phyloP scores from a whole-genome alignment of 108 stramenopile genomes.

The Conticribra weissflogii region DNA sequence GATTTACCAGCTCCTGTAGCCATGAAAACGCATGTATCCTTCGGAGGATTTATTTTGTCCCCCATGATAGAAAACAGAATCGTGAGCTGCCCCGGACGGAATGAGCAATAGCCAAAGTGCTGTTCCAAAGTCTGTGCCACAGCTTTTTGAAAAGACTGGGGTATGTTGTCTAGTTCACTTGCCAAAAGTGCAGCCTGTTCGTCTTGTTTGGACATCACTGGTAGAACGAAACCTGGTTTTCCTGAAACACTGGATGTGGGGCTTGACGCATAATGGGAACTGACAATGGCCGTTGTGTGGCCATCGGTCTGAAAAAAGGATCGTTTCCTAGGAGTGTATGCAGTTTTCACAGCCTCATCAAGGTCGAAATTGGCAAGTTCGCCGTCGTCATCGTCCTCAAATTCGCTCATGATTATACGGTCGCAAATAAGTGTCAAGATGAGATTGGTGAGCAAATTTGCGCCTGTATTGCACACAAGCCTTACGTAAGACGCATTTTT shows the following conservation, averaged over 20 bases:
- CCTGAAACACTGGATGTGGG: background rate
- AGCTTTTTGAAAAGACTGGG: slow-evolving; percentile 12
- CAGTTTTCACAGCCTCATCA: slow-evolving; percentile 16
- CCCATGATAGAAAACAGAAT: slow-evolving; percentile 31
- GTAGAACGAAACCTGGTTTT: background rate
- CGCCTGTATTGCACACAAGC: no score
- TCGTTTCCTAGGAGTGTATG: slow-evolving; percentile 2
- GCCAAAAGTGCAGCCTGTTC: slow-evolving; percentile 1
- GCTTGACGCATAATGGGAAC: background rate
- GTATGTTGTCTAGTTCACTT: slow-evolving; percentile 12
- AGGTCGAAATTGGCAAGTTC: slow-evolving; percentile 38
- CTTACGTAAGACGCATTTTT: no score
- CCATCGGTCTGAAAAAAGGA: background rate
- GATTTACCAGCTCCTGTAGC: slow-evolving; percentile 93
- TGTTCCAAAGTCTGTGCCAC: slow-evolving; percentile 31
- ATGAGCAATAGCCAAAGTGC: slow-evolving; percentile 48
- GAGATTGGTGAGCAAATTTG: no score
- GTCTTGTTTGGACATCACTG: background rate
- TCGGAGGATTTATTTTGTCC: background rate
- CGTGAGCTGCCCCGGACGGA: slow-evolving; percentile 46
- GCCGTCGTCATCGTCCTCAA: slow-evolving; percentile 29
- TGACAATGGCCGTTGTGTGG: slow-evolving; percentile 1
- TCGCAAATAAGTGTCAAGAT: no score
- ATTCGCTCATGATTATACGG: slow-evolving; percentile 30
- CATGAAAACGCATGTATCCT: slow-evolving; percentile 85